These are phyloP conservation scores for Wickerhamomyces queroliae DNA, from an alignment of 805 yeast species.

Conservation along the genomic window DNA sequence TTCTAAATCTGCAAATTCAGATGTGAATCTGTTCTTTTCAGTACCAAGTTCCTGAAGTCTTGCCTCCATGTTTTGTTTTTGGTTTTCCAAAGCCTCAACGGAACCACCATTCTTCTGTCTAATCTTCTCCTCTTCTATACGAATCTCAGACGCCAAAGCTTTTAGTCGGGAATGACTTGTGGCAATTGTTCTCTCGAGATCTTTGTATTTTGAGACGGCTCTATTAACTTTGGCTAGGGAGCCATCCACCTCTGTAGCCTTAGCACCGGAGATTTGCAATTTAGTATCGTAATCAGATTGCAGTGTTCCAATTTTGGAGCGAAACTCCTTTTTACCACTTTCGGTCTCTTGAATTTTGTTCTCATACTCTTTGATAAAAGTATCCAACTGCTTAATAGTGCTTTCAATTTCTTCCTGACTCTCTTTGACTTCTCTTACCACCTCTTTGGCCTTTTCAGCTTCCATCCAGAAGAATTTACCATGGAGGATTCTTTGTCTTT, in stretches of 20 bases:
- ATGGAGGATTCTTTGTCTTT: conserved; percentile 32
- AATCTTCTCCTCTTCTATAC: conserved; percentile 21
- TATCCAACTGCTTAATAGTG: conserved; percentile 5
- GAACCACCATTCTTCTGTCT: conserved; percentile 22
- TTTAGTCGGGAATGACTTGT: conserved; percentile 14
- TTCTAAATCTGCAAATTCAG: conserved; percentile 2
- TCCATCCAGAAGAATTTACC: conserved; percentile 49
- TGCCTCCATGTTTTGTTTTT: conserved; percentile 3
- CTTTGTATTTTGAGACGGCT: conserved; percentile 14
- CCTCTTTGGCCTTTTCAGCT: conserved; percentile 14
- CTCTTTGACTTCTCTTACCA: conserved; percentile 8
- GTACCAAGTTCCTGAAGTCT: not conserved
- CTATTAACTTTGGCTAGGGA: conserved; percentile 9
- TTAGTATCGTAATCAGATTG: conserved; percentile 14
- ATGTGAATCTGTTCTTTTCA: not conserved
- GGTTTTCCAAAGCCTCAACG: conserved; percentile 11
- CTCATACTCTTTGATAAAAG: conserved; percentile 1
- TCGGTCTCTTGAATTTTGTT: conserved; percentile 2
- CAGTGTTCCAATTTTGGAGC: conserved; percentile 6
- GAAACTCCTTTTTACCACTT: not conserved
- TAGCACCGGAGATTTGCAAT: not conserved
- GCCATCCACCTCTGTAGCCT: conserved; percentile 5
- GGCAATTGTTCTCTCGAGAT: conserved; percentile 11
- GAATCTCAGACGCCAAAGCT: conserved; percentile 12
- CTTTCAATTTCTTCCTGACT: conserved; percentile 9